Conservation (phyloP, 345 rosid species). For the thale cress (Arabidopsis thaliana) region DNA sequence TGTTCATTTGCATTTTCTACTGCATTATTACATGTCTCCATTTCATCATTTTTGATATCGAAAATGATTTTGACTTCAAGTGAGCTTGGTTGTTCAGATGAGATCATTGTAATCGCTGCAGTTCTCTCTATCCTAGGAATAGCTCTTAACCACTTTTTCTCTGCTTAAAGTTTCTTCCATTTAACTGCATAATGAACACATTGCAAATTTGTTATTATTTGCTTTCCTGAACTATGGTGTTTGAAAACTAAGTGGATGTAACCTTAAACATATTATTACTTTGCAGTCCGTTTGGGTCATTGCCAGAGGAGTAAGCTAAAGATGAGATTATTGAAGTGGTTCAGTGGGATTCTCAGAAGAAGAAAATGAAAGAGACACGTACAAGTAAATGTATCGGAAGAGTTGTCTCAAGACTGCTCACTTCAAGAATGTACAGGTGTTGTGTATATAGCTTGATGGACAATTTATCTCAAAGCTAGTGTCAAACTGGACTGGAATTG, state of each 20-base stretch:
- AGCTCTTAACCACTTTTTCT: not conserved
- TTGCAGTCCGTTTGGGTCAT: constrained; percentile 91
- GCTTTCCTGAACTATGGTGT: not conserved
- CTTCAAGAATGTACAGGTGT: too few species aligned
- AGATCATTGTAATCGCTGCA: constrained; percentile 83
- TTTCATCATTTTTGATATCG: constrained; percentile 53
- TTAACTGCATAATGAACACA: not conserved
- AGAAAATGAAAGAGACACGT: too few species aligned
- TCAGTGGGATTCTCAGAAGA: too few species aligned
- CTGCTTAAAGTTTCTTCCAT: not conserved
- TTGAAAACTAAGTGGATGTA: constrained; percentile 15
- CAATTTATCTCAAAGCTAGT: too few species aligned
- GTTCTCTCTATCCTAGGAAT: constrained; percentile 86
- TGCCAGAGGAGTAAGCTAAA: constrained; percentile 55
- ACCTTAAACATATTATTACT: not conserved
- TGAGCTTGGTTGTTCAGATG: constrained; percentile 89
- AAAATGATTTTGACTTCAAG: constrained; percentile 93
- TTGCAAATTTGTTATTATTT: not conserved
- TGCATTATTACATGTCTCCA: constrained; percentile 23
- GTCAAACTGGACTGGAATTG: too few species aligned
- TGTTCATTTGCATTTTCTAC: constrained; percentile 14
- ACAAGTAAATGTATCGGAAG: too few species aligned
- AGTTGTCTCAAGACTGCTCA: too few species aligned
- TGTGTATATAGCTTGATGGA: too few species aligned
- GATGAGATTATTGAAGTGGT: too few species aligned